Evolutionary conservation across 768 basidiomycete genomes (phyloP).

Genomic region (Boletus rubescentipes): DNA sequence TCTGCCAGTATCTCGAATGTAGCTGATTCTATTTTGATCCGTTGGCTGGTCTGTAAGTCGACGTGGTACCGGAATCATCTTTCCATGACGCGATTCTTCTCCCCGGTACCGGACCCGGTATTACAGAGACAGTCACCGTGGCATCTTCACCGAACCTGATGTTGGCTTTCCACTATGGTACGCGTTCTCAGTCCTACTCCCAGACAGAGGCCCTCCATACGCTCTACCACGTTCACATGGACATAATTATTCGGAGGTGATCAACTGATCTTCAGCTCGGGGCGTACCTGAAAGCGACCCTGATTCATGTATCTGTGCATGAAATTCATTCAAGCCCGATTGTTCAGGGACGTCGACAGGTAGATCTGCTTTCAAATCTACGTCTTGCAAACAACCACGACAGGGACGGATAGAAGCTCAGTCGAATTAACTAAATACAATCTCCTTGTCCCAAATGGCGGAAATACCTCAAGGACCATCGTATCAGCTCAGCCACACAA

Average conservation of each 20-base stretch:
- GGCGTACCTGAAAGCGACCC: constrained; percentile 26
- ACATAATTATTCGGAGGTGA: background rate
- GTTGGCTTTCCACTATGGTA: background rate
- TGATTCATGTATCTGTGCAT: constrained; percentile 21
- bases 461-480: constrained; percentile 20
- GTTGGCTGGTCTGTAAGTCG: constrained; percentile 2
- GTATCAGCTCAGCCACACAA: background rate
- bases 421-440: constrained; percentile 6
- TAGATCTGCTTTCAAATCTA: constrained; percentile 25
- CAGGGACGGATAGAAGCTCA: constrained; percentile 26
- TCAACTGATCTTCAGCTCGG: constrained; percentile 15
- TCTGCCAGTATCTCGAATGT: constrained; percentile 7
- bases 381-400: constrained; percentile 12
- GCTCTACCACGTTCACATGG: background rate
- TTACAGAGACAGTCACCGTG: constrained; percentile 10
- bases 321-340: constrained; percentile 23
- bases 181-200: background rate
- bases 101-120: constrained; percentile 18
- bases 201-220: background rate
- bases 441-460: constrained; percentile 14
- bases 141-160: background rate
- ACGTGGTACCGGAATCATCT: constrained; percentile 2
- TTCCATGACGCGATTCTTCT: constrained; percentile 17
- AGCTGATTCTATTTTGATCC: constrained; percentile 14
- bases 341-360: constrained; percentile 17